Conservation (phyloP, 116 monocot species). For the Papilionanthe hybrid region DNA sequence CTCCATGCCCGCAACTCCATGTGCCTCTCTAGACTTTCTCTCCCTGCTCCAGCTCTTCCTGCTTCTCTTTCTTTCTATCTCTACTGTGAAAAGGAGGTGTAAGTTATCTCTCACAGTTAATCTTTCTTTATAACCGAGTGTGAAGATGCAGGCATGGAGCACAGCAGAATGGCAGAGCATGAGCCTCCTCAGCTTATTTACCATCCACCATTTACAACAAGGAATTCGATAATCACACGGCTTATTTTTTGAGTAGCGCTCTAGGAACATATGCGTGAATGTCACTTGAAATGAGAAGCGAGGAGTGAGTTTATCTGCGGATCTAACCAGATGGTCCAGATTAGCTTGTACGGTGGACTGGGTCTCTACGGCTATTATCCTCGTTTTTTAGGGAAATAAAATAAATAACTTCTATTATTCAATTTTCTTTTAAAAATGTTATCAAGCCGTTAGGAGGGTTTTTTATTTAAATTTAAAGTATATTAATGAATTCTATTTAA, state of each 20-base stretch:
- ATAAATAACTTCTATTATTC: too few species aligned
- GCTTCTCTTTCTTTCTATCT: not conserved
- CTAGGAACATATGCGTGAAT: not conserved
- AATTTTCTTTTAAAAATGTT: not conserved
- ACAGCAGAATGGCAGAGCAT: conserved; percentile 11
- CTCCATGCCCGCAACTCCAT: conserved; percentile 7
- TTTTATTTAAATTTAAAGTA: not conserved
- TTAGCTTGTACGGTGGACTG: not conserved
- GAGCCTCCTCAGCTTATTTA: not conserved
- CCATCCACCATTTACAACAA: not conserved
- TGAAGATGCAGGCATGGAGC: conserved; percentile 7
- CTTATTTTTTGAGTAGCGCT: not conserved
- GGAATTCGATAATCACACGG: not conserved
- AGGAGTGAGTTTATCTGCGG: conserved; percentile 6
- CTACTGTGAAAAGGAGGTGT: not conserved
- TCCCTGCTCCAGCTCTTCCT: not conserved
- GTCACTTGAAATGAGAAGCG: not conserved
- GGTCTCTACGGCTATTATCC: not conserved
- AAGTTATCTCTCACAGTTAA: not conserved
- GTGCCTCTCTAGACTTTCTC: not conserved
- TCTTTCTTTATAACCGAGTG: conserved; percentile 1
- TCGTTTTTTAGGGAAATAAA: not conserved
- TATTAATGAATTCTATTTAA: not conserved
- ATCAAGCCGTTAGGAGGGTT: not conserved
- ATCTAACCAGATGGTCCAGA: not conserved